A percentile compares a stretch with the other conserved stretches of the same genome.
Evolutionary conservation across 139 green algal species (phyloP).

Genomic region (Astrephomene gubernaculifera): DNA sequence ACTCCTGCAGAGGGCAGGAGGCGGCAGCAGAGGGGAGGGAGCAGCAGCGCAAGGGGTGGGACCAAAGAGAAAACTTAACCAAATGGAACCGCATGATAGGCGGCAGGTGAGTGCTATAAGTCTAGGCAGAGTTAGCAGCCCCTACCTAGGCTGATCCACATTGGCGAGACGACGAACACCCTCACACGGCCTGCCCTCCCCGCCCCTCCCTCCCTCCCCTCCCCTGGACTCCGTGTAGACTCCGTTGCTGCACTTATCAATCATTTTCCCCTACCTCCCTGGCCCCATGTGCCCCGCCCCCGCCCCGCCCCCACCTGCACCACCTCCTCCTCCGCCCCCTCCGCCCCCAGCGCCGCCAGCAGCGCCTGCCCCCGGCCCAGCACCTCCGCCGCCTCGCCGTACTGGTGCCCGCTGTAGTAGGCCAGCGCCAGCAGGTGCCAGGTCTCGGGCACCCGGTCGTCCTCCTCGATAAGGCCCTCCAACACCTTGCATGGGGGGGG

Average conservation of each 20-base stretch:
- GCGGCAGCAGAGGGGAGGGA: background rate
- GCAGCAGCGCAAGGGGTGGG: background rate
- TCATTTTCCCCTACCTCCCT: background rate
- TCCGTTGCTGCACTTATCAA: too few relatives aligned
- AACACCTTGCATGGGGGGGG: constrained; percentile 69
- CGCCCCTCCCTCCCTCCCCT: too few relatives aligned
- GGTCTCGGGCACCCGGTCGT: constrained; percentile 81
- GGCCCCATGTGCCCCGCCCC: background rate
- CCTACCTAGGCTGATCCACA: too few relatives aligned
- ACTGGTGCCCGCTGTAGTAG: constrained; percentile 67
- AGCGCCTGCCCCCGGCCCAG: constrained; percentile 47
- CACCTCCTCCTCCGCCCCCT: constrained; percentile 28
- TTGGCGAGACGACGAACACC: background rate
- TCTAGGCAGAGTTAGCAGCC: too few relatives aligned
- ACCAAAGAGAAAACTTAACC: background rate
- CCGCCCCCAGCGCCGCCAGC: constrained; percentile 20
- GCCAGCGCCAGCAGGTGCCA: constrained; percentile 83
- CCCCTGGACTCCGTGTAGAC: too few relatives aligned
- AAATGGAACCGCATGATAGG: background rate
- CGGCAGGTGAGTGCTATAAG: background rate
- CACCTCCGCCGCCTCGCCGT: constrained; percentile 68
- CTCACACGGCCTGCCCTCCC: background rate
- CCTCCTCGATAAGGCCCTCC: constrained; percentile 80
- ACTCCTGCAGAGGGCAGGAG: constrained; percentile 35
- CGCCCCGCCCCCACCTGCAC: background rate